phyloP scores from a whole-genome alignment of 805 yeast genomes.

The Pichia pseudocactophila region DNA sequence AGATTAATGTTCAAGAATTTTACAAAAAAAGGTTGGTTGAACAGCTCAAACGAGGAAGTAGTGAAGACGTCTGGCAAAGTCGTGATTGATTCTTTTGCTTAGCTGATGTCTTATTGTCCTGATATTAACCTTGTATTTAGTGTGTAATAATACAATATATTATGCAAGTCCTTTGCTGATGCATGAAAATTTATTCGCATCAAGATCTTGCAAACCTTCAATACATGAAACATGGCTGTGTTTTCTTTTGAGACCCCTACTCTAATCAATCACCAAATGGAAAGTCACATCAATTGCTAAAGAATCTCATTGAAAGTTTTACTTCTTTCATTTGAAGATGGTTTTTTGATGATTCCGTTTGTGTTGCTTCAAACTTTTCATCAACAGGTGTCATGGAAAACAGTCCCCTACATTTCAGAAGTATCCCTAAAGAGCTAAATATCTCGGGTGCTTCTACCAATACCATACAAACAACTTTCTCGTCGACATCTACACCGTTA shows the following conservation, averaged over 20 bases:
- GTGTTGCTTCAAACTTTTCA: neutral
- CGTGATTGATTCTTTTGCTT: conserved; percentile 8
- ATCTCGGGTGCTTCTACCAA: conserved; percentile 7
- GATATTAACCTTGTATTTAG: too few species aligned
- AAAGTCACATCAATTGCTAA: too few species aligned
- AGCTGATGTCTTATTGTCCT: neutral
- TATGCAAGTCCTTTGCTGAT: too few species aligned
- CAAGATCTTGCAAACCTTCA: too few species aligned
- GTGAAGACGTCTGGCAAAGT: conserved; percentile 78
- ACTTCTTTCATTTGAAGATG: too few species aligned
- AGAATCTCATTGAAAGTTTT: too few species aligned
- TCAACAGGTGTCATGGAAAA: neutral
- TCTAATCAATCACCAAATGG: too few species aligned
- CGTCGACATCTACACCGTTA: conserved; percentile 4
- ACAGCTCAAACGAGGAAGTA: conserved; percentile 57
- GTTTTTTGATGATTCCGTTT: too few species aligned
- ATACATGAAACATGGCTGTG: conserved; percentile 5
- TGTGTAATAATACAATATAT: too few species aligned
- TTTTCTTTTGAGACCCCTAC: neutral
- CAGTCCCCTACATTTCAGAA: conserved; percentile 2
- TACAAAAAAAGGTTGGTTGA: conserved; percentile 55
- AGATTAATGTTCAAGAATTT: conserved; percentile 52
- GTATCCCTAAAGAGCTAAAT: conserved; percentile 4
- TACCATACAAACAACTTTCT: neutral
- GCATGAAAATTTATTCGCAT: too few species aligned